Evolutionary conservation across 768 basidiomycete species (phyloP).

Genomic region (Pleurotus tuoliensis): DNA sequence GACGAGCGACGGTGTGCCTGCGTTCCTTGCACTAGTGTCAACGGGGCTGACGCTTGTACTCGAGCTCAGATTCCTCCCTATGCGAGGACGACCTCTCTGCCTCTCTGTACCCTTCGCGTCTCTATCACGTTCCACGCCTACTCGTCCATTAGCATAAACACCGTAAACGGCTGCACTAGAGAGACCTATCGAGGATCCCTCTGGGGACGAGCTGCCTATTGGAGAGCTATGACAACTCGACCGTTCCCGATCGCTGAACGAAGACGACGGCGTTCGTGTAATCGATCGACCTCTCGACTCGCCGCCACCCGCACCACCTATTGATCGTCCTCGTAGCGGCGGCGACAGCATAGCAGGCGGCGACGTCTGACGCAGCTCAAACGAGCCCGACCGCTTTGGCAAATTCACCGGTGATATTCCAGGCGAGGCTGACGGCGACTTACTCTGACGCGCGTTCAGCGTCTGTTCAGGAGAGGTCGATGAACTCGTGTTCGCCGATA

Average conservation of each 20-base stretch:
- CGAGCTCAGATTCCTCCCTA: slow-evolving; percentile 12
- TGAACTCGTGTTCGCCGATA: slow-evolving; percentile 13
- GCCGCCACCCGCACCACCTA: slow-evolving; percentile 15
- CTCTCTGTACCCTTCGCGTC: slow-evolving; percentile 16
- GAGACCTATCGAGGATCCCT: slow-evolving; percentile 18
- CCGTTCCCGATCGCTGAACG: slow-evolving; percentile 46
- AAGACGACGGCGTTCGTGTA: slow-evolving; percentile 51
- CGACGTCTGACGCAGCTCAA: slow-evolving; percentile 11
- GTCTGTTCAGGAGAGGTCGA: slow-evolving; percentile 13
- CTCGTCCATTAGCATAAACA: slow-evolving; percentile 29
- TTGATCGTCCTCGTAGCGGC: slow-evolving; percentile 22
- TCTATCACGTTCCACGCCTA: slow-evolving; percentile 24
- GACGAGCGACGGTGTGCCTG: not conserved
- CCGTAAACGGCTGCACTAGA: slow-evolving; percentile 23
- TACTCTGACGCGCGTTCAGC: slow-evolving; percentile 15
- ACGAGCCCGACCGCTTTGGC: slow-evolving; percentile 4
- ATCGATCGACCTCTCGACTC: slow-evolving; percentile 50
- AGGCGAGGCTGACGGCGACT: slow-evolving; percentile 19
- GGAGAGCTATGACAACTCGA: slow-evolving; percentile 21
- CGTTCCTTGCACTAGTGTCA: not conserved
- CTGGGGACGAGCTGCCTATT: slow-evolving; percentile 24
- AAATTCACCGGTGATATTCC: slow-evolving; percentile 8
- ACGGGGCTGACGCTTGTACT: slow-evolving; percentile 5
- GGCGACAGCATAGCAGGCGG: slow-evolving; percentile 20
- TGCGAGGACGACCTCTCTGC: slow-evolving; percentile 13